phyloP scores from a whole-genome alignment of 768 basidiomycete genomes.

The Mycena leptocephala region DNA sequence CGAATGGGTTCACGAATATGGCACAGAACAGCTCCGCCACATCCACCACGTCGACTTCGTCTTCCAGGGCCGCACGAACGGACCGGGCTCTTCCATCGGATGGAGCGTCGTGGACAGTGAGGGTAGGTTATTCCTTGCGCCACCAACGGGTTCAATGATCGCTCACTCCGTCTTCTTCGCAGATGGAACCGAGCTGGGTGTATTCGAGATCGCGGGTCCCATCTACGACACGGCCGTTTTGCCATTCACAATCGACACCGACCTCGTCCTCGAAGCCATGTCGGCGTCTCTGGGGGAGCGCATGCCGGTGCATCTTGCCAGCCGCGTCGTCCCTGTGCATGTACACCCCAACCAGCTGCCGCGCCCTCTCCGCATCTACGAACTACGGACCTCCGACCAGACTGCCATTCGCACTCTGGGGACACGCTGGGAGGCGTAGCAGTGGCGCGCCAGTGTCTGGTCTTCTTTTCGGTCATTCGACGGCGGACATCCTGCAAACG shows the following conservation, averaged over 20 bases:
- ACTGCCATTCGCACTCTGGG: background rate
- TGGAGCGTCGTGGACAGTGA: constrained; percentile 7
- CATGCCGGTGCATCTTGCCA: constrained; percentile 13
- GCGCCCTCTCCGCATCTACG: background rate
- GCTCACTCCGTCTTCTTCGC: background rate
- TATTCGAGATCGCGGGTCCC: constrained; percentile 23
- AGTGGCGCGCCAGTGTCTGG: background rate
- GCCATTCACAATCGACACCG: constrained; percentile 20
- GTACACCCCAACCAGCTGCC: background rate
- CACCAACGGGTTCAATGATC: background rate
- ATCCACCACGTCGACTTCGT: constrained; percentile 3
- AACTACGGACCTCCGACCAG: background rate
- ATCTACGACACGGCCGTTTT: background rate
- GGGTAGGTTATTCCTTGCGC: background rate
- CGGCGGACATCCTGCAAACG: no score
- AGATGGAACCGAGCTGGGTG: constrained; percentile 1
- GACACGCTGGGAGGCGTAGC: background rate
- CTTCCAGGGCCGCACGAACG: constrained; percentile 13
- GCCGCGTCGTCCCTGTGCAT: background rate
- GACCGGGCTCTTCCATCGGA: constrained; percentile 15
- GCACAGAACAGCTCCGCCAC: constrained; percentile 8
- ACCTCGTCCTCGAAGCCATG: constrained; percentile 25
- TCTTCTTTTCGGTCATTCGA: no score
- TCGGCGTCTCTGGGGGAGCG: constrained; percentile 10
- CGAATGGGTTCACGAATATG: constrained; percentile 27